Conservation (phyloP, 805 yeast genomes). For the Phaffomyces opuntiae region DNA sequence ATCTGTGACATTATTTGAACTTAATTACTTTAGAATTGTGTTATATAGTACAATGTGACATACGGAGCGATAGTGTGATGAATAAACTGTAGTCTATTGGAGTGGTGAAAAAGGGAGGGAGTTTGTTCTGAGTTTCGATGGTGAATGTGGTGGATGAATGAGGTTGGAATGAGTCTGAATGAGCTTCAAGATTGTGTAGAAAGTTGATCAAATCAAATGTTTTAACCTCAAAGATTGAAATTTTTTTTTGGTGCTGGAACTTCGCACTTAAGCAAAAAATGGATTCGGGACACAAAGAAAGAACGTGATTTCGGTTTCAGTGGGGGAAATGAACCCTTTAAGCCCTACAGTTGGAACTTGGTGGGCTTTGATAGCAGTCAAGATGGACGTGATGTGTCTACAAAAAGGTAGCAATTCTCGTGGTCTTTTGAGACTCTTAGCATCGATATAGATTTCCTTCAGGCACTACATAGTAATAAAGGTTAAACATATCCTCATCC, state of each 20-base stretch:
- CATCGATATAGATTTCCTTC: too few species aligned
- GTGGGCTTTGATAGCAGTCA: too few species aligned
- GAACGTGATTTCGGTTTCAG: not conserved
- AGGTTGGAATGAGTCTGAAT: not conserved
- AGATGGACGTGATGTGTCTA: not conserved
- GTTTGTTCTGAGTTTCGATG: not conserved
- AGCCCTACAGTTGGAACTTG: too few species aligned
- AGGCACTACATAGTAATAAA: too few species aligned
- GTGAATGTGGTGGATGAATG: not conserved
- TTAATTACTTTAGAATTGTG: not conserved
- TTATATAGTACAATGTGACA: not conserved
- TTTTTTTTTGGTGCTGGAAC: not conserved
- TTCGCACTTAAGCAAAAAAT: not conserved
- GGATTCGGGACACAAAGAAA: not conserved
- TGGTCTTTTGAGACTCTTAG: too few species aligned
- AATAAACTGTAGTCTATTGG: too few species aligned
- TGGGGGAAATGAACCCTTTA: too few species aligned
- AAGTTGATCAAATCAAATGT: too few species aligned
- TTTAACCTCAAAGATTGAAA: not conserved
- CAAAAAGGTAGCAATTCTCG: not conserved
- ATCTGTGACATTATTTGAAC: constrained; percentile 10
- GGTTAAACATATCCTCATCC: too few species aligned
- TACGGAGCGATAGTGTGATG: not conserved
- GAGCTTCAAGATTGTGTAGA: not conserved
- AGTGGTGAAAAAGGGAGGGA: not conserved